phyloP scores from a whole-genome alignment of 192 early-diverging fungal species.

The Gamsiella multidivaricata region DNA sequence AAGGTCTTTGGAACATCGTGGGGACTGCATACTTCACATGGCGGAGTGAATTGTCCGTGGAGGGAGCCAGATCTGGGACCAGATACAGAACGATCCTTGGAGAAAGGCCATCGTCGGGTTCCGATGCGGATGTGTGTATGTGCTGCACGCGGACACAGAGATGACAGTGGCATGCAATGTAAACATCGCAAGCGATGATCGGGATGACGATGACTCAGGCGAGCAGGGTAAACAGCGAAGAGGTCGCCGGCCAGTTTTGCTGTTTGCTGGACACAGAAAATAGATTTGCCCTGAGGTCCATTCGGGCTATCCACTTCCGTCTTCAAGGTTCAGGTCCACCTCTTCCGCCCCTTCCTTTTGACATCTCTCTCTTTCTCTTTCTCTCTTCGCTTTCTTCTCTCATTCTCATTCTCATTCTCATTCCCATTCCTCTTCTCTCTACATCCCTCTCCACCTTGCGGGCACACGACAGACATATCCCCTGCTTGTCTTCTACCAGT shows the following conservation, averaged over 20 bases:
- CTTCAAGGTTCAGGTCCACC: not conserved
- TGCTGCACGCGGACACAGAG: too few species aligned
- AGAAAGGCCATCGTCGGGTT: too few species aligned
- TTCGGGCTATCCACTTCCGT: conserved; percentile 2
- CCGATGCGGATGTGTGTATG: too few species aligned
- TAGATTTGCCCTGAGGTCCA: not conserved
- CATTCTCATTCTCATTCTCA: not conserved
- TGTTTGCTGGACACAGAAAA: not conserved
- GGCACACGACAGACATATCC: too few species aligned
- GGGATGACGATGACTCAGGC: conserved; percentile 22
- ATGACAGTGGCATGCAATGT: not conserved
- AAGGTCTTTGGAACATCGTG: too few species aligned
- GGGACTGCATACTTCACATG: too few species aligned
- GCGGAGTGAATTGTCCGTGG: too few species aligned
- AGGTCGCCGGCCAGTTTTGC: not conserved
- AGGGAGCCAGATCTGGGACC: too few species aligned
- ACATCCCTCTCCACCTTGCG: not conserved
- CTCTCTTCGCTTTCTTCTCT: not conserved
- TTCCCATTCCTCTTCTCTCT: not conserved
- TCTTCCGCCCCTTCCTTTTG: not conserved
- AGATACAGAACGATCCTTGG: too few species aligned
- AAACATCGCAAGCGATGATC: too few species aligned
- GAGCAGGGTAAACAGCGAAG: conserved; percentile 15
- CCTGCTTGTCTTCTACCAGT: too few species aligned
- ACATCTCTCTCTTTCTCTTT: not conserved